These are phyloP conservation scores for Calonectria honghensis DNA, from an alignment of 2,329 filamentous ascomycete species.

Conservation along the genomic window DNA sequence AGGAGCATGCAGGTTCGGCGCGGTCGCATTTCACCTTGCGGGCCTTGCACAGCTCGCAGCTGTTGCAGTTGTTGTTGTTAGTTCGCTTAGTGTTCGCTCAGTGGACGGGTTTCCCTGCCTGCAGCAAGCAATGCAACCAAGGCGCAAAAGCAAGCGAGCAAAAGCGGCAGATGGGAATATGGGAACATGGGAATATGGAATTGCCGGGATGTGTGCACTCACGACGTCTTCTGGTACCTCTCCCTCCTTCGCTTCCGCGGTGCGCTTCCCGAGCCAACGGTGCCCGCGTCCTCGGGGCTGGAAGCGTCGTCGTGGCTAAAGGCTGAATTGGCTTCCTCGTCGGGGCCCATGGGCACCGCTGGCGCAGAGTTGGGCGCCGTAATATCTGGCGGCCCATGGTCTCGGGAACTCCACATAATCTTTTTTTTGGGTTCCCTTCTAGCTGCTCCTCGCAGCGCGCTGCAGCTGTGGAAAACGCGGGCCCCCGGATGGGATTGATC, in stretches of 20 bases:
- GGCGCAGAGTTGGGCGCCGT: conserved; percentile 51
- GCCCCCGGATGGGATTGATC: conserved; percentile 9
- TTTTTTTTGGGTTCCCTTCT: conserved; percentile 15
- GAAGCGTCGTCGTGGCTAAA: conserved; percentile 62
- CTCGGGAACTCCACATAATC: conserved; percentile 56
- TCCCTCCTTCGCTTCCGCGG: conserved; percentile 64
- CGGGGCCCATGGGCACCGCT: conserved; percentile 55
- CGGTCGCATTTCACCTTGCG: conserved; percentile 71
- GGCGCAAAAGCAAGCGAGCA: neutral
- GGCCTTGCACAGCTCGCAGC: conserved; percentile 67
- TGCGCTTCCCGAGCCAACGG: conserved; percentile 45
- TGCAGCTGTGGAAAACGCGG: neutral
- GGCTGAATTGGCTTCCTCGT: conserved; percentile 61
- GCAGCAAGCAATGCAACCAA: too few relatives aligned
- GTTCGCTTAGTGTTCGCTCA: neutral
- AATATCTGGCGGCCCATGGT: conserved; percentile 53
- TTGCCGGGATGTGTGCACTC: conserved; percentile 44
- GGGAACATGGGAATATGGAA: neutral
- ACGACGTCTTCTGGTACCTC: conserved; percentile 66
- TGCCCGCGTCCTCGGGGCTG: conserved; percentile 60
- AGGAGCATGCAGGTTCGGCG: conserved; percentile 78
- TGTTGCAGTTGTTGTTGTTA: conserved; percentile 43
- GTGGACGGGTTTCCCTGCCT: too few relatives aligned
- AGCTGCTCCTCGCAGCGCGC: neutral
- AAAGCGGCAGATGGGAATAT: neutral